Conservation (phyloP, 164 flowering plant genomes). For the Vitis riparia region DNA sequence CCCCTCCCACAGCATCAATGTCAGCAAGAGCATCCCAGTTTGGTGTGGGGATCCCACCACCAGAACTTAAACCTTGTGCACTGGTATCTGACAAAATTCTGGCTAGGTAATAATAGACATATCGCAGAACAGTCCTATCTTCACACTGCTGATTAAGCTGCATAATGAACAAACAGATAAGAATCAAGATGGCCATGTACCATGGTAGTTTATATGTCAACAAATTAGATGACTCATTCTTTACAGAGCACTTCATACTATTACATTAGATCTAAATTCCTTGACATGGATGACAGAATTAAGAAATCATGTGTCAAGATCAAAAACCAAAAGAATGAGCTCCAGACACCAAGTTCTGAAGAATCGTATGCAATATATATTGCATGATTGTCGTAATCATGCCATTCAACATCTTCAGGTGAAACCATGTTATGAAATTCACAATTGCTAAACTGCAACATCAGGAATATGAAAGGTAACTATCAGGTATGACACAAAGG, state of each 20-base stretch:
- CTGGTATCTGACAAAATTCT: slow-evolving; percentile 88
- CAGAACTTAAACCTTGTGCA: slow-evolving; percentile 80
- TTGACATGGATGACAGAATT: background rate
- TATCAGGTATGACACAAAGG: too few relatives aligned
- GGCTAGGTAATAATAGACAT: slow-evolving; percentile 95
- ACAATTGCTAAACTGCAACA: too few relatives aligned
- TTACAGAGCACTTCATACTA: background rate
- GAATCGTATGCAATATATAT: too few relatives aligned
- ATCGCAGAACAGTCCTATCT: slow-evolving; percentile 80
- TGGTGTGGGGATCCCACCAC: slow-evolving; percentile 98
- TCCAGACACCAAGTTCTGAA: too few relatives aligned
- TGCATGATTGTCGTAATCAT: too few relatives aligned
- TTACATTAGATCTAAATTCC: background rate
- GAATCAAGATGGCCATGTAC: background rate
- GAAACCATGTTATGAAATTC: too few relatives aligned
- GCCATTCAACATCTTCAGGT: too few relatives aligned
- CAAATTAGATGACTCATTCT: background rate
- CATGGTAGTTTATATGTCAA: background rate
- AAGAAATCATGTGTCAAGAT: background rate
- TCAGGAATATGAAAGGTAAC: too few relatives aligned
- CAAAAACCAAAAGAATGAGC: too few relatives aligned
- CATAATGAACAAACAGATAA: slow-evolving; percentile 7
- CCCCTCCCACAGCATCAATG: slow-evolving; percentile 97
- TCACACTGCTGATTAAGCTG: slow-evolving; percentile 98
- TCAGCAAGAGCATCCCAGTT: slow-evolving; percentile 99